Base-by-base conservation (phyloP, 179 eudicot genomes). In the Nepenthes alata region DNA sequence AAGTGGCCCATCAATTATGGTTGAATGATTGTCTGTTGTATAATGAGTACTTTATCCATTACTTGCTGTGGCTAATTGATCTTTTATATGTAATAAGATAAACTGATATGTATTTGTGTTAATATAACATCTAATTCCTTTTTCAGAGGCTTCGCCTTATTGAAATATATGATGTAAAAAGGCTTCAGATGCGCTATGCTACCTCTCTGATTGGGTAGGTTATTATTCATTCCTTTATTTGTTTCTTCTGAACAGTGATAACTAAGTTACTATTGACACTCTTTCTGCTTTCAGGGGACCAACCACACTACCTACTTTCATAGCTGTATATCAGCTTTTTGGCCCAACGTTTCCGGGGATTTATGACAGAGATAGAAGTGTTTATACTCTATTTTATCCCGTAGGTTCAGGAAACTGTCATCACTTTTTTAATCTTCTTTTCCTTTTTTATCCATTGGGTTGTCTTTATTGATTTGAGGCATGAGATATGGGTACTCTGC, bases 311-410 rank as follows among this genome's bases (percentile, higher is more conserved):
- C 96, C 98, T 48, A 93, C 98, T 61, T 93, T 93, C 79, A 86
- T 93, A 41, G 97, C 95, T 52, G 95, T 93, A 3, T 93, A 93
- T 81, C 87, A 85, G 51, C 85, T 87, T 61, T 93, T 93, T 71
- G 98, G 98, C 65, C 98, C 98, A 35, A 93, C 98, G 35, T 93
- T 75, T 80, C 96, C 94, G 59, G 98, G 98, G 60, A 85, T 73
- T 57, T 85, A 81, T 66, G 98, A 89, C 79, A 83, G 85, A 78
- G 85, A 87, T 36, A 82, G 97, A 80, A 78, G 91, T 44, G 80
- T 93, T 53, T 93, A 93, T 77, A 83, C 85, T 59, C 77, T 93
- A 34, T 78, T 89, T 63, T 93, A 93, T 67, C 98, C 95, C 35
- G 98, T 93, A 87, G 39, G 89, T 59, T 60, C 45, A 45, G 51